Percentiles rank a stretch among this genome's conserved stretches.
These are phyloP conservation scores for Malassezia sympodialis DNA, from an alignment of 1,284 basidiomycete genomes.

Conservation along the genomic window DNA sequence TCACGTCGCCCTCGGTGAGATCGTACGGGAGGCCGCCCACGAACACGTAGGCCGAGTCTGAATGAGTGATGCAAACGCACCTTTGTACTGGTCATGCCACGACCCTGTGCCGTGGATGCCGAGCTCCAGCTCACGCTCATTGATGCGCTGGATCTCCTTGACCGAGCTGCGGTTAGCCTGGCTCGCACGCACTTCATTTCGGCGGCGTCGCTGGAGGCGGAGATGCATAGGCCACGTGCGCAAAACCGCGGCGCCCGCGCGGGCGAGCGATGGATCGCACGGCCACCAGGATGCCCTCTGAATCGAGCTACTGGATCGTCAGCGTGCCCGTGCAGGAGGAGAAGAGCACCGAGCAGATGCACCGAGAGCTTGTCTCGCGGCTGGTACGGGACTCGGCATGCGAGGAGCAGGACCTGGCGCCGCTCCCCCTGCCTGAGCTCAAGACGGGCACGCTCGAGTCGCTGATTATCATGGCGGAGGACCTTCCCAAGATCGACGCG, in stretches of 20 bases:
- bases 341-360: constrained; percentile 50
- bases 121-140: constrained; percentile 78
- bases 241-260: background rate
- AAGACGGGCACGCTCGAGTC: constrained; percentile 85
- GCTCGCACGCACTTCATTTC: constrained; percentile 13
- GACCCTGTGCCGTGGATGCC: constrained; percentile 61
- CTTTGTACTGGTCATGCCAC: constrained; percentile 95
- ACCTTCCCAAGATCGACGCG: constrained; percentile 81
- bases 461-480: constrained; percentile 79
- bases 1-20: constrained; percentile 92
- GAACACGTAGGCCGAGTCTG: constrained; percentile 90
- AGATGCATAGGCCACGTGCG: constrained; percentile 14
- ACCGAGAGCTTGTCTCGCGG: constrained; percentile 49
- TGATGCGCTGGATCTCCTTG: constrained; percentile 83
- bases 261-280: constrained; percentile 3
- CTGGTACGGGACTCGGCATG: constrained; percentile 45
- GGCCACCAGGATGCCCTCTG: constrained; percentile 50
- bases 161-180: constrained; percentile 59
- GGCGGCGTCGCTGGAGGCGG: background rate
- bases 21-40: constrained; percentile 55
- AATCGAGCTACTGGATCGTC: constrained; percentile 54
- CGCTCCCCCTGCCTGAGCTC: constrained; percentile 32
- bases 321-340: constrained; percentile 52
- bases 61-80: constrained; percentile 49
- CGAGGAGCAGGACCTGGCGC: constrained; percentile 32